phyloP scores from a whole-genome alignment of 345 rosid genomes.

The Eucalyptus sideroxylon region DNA sequence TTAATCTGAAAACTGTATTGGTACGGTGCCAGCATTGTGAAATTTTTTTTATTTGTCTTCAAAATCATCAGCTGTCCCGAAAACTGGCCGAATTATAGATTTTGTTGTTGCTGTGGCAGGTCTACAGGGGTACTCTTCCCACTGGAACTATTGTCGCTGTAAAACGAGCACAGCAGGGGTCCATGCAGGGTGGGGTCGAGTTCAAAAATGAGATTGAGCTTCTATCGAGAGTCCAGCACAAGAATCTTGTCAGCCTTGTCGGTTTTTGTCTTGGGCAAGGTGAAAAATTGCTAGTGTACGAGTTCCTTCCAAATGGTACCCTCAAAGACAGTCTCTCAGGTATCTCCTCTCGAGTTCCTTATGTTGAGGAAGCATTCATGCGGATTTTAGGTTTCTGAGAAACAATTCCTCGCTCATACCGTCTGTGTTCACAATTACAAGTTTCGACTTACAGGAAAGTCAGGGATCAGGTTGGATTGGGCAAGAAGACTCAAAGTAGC shows the following conservation, averaged over 20 bases:
- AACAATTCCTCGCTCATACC: background rate
- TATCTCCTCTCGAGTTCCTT: background rate
- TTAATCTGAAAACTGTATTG: too few species aligned
- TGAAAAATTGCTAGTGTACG: slow-evolving; percentile 75
- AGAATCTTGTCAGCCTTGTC: slow-evolving; percentile 54
- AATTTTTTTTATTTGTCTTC: background rate
- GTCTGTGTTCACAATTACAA: background rate
- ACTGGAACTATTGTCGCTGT: slow-evolving; percentile 45
- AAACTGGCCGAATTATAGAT: background rate
- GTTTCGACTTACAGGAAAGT: slow-evolving; percentile 38
- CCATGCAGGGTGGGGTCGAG: slow-evolving; percentile 73
- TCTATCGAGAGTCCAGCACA: slow-evolving; percentile 78
- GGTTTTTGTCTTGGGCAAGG: slow-evolving; percentile 66
- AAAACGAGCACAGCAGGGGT: slow-evolving; percentile 76
- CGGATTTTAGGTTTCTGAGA: background rate
- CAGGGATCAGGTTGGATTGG: slow-evolving; percentile 82
- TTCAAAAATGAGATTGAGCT: slow-evolving; percentile 89
- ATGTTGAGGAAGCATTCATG: background rate
- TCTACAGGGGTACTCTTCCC: slow-evolving; percentile 58
- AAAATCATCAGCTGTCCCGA: background rate
- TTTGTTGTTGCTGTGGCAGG: slow-evolving; percentile 16
- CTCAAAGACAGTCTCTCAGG: slow-evolving; percentile 67
- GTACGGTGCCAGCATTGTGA: too few species aligned
- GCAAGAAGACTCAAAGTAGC: slow-evolving; percentile 61
- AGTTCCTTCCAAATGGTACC: slow-evolving; percentile 57